Evolutionary conservation across 306 rosid genomes (phyloP).

Genomic region (Pyrus bretschneideri): DNA sequence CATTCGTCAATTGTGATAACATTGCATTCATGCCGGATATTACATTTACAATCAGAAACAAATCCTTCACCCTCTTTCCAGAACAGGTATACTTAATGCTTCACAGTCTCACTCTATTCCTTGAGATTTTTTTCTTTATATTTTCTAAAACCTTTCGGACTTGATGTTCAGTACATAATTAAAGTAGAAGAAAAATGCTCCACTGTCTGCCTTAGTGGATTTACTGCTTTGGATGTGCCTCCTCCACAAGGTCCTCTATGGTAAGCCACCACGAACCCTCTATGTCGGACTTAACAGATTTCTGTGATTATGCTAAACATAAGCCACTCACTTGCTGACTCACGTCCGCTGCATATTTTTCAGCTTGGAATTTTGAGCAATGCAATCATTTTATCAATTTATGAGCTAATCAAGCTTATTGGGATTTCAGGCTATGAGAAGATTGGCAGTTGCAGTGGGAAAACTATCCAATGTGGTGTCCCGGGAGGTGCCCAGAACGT

Average conservation of each 20-base stretch:
- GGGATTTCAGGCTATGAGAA: conserved; percentile 40
- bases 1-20: conserved; percentile 45
- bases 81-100: conserved; percentile 37
- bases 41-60: conserved; percentile 53
- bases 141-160: neutral
- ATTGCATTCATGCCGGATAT: conserved; percentile 45
- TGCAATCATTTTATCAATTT: neutral
- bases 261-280: conserved; percentile 27
- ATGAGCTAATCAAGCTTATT: neutral
- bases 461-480: conserved; percentile 40
- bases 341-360: neutral
- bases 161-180: conserved; percentile 45
- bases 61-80: conserved; percentile 51
- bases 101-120: neutral
- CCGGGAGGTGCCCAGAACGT: conserved; percentile 44
- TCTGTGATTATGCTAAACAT: conserved; percentile 15
- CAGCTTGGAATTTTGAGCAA: neutral
- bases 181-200: conserved; percentile 42
- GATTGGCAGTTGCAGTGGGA: conserved; percentile 33
- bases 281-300: neutral
- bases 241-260: conserved; percentile 74
- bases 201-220: conserved; percentile 51
- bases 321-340: neutral
- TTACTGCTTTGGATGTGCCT: conserved; percentile 65
- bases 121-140: neutral